Conservation (phyloP, 2,329 filamentous ascomycete genomes). For the Ceratocystis ficicola region DNA sequence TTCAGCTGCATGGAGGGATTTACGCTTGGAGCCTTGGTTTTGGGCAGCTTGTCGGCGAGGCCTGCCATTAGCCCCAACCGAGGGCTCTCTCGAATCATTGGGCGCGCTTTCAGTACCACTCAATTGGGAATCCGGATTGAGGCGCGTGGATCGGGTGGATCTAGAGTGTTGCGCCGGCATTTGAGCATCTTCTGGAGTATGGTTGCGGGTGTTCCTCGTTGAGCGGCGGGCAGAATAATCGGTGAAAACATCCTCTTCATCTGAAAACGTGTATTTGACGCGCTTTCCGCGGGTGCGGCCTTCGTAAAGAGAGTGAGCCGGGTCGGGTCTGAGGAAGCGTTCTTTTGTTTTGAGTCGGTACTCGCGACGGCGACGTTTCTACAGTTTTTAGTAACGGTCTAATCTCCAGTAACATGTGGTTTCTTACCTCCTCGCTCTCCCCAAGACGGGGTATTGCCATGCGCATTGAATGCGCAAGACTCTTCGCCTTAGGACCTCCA, state of each 20-base stretch:
- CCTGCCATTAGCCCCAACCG: constrained; percentile 36
- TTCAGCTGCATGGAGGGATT: constrained; percentile 15
- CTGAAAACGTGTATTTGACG: constrained; percentile 90
- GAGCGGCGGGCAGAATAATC: constrained; percentile 55
- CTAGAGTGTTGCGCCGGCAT: constrained; percentile 10
- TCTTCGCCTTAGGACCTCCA: constrained; percentile 66
- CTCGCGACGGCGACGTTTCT: constrained; percentile 89
- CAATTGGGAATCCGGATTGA: constrained; percentile 49
- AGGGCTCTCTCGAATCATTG: constrained; percentile 15
- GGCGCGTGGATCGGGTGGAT: constrained; percentile 43
- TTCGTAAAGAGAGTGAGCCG: constrained; percentile 87
- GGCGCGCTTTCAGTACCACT: constrained; percentile 34
- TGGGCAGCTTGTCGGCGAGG: constrained; percentile 41
- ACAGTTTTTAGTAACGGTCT: constrained; percentile 8
- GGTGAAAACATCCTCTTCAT: constrained; percentile 61
- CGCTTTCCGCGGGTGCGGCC: constrained; percentile 92
- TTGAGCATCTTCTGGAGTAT: constrained; percentile 26
- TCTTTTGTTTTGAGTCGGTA: constrained; percentile 79
- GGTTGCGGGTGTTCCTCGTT: constrained; percentile 59
- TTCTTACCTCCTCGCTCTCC: constrained; percentile 70
- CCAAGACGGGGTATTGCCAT: constrained; percentile 81
- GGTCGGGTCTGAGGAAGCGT: constrained; percentile 74
- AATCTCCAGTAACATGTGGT: background rate
- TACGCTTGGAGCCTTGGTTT: constrained; percentile 39
- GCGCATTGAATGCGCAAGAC: constrained; percentile 63